Evolutionary conservation across 1,284 basidiomycete genomes (phyloP).

Genomic region (Ustilago curta): DNA sequence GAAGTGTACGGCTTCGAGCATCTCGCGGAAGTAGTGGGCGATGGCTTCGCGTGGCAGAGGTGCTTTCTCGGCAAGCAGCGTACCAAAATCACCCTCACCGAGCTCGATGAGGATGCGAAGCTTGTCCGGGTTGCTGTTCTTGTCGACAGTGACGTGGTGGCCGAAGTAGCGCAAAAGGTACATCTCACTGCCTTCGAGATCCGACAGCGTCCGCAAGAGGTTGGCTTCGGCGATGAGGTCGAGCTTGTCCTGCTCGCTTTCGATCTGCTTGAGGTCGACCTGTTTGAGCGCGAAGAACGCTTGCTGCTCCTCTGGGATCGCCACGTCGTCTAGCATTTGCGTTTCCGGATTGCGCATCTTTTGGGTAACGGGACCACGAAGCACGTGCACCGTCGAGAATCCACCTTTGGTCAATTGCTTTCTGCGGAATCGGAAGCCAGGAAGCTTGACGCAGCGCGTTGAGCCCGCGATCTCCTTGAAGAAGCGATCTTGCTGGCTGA

Average conservation of each 20-base stretch:
- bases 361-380: constrained; percentile 59
- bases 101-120: constrained; percentile 68
- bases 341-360: constrained; percentile 35
- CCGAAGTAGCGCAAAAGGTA: constrained; percentile 68
- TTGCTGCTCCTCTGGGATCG: constrained; percentile 60
- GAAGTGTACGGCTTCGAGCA: constrained; percentile 69
- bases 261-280: constrained; percentile 65
- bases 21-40: constrained; percentile 64
- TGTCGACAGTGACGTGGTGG: constrained; percentile 58
- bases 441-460: constrained; percentile 53
- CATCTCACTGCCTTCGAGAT: constrained; percentile 57
- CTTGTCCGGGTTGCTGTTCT: constrained; percentile 40
- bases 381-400: constrained; percentile 66
- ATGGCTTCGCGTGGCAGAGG: constrained; percentile 55
- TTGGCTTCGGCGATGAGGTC: constrained; percentile 67
- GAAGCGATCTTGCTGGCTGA: constrained; percentile 33
- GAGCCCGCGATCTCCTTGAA: constrained; percentile 40
- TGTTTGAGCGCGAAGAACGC: constrained; percentile 68
- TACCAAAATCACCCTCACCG: constrained; percentile 66
- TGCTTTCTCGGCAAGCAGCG: constrained; percentile 51
- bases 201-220: constrained; percentile 58
- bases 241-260: constrained; percentile 61
- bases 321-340: constrained; percentile 46
- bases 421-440: constrained; percentile 62
- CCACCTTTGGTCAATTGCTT: constrained; percentile 62